Percentiles rank a stretch among this genome's conserved stretches.
phyloP scores from a whole-genome alignment of 2,329 filamentous ascomycete species.

The Calonectria multiphialidica region DNA sequence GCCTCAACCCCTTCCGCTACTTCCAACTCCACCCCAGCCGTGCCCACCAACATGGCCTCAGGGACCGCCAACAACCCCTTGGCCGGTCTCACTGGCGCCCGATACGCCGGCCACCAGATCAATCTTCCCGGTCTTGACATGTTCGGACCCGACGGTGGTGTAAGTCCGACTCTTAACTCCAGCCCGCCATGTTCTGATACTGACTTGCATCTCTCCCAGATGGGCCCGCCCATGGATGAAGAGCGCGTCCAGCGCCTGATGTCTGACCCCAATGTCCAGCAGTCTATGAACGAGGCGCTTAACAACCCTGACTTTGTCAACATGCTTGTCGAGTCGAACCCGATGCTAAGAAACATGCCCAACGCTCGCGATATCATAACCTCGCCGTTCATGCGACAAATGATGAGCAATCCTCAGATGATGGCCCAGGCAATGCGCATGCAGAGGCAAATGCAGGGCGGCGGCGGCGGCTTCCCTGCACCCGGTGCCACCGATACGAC shows the following conservation, averaged over 20 bases:
- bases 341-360: slow-evolving; percentile 80
- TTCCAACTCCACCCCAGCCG: slow-evolving; percentile 54
- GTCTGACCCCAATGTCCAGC: slow-evolving; percentile 86
- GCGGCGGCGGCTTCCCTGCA: slow-evolving; percentile 79
- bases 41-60: slow-evolving; percentile 82
- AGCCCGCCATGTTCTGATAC: neutral
- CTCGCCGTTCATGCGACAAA: slow-evolving; percentile 87
- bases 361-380: slow-evolving; percentile 87
- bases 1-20: slow-evolving; percentile 55
- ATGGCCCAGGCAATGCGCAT: slow-evolving; percentile 86
- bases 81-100: slow-evolving; percentile 89
- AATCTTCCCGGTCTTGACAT: slow-evolving; percentile 88
- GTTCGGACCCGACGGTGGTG: slow-evolving; percentile 95
- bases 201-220: slow-evolving; percentile 63
- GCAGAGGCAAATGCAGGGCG: slow-evolving; percentile 76
- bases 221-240: slow-evolving; percentile 86
- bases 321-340: slow-evolving; percentile 93
- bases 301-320: slow-evolving; percentile 96
- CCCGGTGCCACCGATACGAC: slow-evolving; percentile 93
- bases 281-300: slow-evolving; percentile 93
- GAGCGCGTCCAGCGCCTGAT: slow-evolving; percentile 89
- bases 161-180: slow-evolving; percentile 62
- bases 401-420: slow-evolving; percentile 92
- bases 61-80: slow-evolving; percentile 90
- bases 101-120: slow-evolving; percentile 88